phyloP scores from a whole-genome alignment of 352 stramenopile species.

The Elongisporangium anandrum region DNA sequence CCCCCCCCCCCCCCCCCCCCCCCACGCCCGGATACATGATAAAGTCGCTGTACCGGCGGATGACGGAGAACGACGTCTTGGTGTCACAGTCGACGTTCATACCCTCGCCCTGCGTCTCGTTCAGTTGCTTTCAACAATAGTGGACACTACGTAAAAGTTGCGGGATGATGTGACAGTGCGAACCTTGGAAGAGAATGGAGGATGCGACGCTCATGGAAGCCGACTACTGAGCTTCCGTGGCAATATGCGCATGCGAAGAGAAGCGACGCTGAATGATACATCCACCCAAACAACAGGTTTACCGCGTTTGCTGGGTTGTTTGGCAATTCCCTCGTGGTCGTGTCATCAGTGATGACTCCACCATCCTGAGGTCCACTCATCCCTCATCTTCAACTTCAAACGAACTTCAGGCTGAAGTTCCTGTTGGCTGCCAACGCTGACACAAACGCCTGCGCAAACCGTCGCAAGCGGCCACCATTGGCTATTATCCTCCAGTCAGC shows the following conservation, averaged over 20 bases:
- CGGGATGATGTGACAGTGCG: too few relatives aligned
- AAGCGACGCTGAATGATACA: too few relatives aligned
- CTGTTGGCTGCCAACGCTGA: too few relatives aligned
- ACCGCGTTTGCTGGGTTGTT: not conserved
- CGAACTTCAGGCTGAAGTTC: too few relatives aligned
- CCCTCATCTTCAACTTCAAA: not conserved
- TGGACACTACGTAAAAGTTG: too few relatives aligned
- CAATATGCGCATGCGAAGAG: not conserved
- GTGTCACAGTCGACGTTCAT: conserved; percentile 90
- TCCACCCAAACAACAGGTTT: not conserved
- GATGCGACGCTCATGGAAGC: too few relatives aligned
- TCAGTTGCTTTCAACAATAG: conserved; percentile 15
- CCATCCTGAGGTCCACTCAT: not conserved
- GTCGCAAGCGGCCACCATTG: not conserved
- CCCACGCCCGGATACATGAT: conserved; percentile 90
- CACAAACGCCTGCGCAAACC: not conserved
- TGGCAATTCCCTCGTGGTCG: not conserved
- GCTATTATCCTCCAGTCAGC: not conserved
- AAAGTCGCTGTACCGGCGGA: conserved; percentile 95
- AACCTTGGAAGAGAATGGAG: too few relatives aligned
- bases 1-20: too few relatives aligned
- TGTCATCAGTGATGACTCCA: not conserved
- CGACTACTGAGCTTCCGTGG: too few relatives aligned
- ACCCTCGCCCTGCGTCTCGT: conserved; percentile 94
- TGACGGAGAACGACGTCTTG: conserved; percentile 86